Conservation (phyloP, 495 filamentous ascomycete genomes). For the Neurospora pannonica region DNA sequence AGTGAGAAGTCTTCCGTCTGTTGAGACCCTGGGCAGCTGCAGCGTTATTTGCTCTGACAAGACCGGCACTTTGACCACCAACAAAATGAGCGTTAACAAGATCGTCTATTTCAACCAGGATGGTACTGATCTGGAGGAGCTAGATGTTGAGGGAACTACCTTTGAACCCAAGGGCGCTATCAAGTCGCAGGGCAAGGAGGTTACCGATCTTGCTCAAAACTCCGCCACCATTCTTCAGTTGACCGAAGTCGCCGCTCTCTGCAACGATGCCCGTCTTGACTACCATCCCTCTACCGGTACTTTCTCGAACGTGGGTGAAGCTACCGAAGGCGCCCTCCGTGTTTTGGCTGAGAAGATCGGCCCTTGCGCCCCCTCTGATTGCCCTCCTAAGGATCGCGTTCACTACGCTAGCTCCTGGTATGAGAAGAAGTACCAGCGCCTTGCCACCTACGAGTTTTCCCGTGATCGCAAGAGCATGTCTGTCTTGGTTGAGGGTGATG, state of each 20-base stretch:
- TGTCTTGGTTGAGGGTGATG: slow-evolving; percentile 65
- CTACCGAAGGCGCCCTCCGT: slow-evolving; percentile 89
- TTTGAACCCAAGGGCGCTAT: slow-evolving; percentile 80
- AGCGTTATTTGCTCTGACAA: slow-evolving; percentile 99
- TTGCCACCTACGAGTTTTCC: slow-evolving; percentile 94
- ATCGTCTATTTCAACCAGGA: slow-evolving; percentile 69
- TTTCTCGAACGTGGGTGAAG: slow-evolving; percentile 85
- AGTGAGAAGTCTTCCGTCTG: slow-evolving; percentile 88
- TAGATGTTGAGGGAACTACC: slow-evolving; percentile 87
- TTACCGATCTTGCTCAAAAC: slow-evolving; percentile 60
- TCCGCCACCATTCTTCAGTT: slow-evolving; percentile 75
- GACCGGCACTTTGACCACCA: slow-evolving; percentile 96
- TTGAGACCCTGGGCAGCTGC: slow-evolving; percentile 97
- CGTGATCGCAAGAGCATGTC: slow-evolving; percentile 99
- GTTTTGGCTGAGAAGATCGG: slow-evolving; percentile 94
- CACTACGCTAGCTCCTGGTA: slow-evolving; percentile 80
- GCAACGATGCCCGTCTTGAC: slow-evolving; percentile 80
- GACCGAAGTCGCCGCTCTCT: slow-evolving; percentile 78
- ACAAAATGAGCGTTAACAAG: slow-evolving; percentile 98
- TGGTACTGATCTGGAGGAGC: slow-evolving; percentile 71
- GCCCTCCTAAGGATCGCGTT: slow-evolving; percentile 45
- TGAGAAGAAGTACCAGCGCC: slow-evolving; percentile 59
- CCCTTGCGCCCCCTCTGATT: slow-evolving; percentile 32
- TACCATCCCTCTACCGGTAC: slow-evolving; percentile 63
- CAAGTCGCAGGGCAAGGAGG: slow-evolving; percentile 51